phyloP scores from a whole-genome alignment of 2,329 filamentous ascomycete species.

The Ceratocystis variospora region DNA sequence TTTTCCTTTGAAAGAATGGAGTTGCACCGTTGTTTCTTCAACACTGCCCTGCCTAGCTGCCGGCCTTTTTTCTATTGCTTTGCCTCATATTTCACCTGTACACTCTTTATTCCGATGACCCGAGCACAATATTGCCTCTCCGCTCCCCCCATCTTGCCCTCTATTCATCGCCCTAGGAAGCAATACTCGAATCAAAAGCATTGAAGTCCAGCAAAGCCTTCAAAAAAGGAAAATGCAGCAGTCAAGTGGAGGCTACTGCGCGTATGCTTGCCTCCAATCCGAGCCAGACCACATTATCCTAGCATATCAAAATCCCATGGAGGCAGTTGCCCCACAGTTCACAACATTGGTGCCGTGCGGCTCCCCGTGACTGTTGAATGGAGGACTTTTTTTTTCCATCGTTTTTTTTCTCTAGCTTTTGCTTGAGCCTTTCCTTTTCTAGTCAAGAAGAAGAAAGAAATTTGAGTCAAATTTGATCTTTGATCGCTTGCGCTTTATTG shows the following conservation, averaged over 20 bases:
- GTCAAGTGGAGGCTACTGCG: not conserved
- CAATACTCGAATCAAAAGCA: not conserved
- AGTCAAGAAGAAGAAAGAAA: no score
- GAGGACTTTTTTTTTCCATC: not conserved
- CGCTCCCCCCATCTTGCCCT: no score
- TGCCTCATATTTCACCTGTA: no score
- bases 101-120: no score
- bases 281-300: not conserved
- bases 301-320: not conserved
- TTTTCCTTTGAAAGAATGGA: not conserved
- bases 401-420: no score
- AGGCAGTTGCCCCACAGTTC: not conserved
- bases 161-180: not conserved
- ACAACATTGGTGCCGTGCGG: constrained; percentile 1
- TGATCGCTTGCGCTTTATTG: not conserved
- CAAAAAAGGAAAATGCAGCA: not conserved
- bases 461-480: no score
- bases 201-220: not conserved
- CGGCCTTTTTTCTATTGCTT: no score
- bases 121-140: no score
- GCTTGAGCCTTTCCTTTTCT: no score
- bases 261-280: not conserved
- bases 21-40: not conserved
- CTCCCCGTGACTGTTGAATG: not conserved
- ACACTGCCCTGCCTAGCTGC: not conserved